Base-by-base conservation (phyloP, 177 flowering plant genomes). In the Vitis hybrid region DNA sequence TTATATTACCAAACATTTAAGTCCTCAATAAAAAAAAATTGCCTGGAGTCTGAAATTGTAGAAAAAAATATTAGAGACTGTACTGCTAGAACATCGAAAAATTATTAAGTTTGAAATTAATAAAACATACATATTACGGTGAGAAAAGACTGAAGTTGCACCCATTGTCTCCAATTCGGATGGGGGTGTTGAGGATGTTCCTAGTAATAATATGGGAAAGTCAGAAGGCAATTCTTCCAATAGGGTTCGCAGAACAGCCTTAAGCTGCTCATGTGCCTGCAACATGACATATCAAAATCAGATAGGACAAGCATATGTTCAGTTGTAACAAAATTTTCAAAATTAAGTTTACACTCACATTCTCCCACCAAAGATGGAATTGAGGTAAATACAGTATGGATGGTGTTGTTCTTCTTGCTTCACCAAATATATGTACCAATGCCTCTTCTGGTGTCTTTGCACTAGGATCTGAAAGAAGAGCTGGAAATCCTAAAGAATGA, bases 381-480 rank as follows among this genome's bases (percentile, higher is more conserved):
- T 94, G 95, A 62, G 99, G 96, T 69, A 96, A 65, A 75, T 94
- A 96, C n/a, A 96, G 90, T 57, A 96, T 88, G 54, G 97, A 92
- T 30, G 99, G 99, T 52, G 93, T 90, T 8, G 93, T 89, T 83
- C 99, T 94, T 79, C 97, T 87, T 56, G 99, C 99, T 89, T 96
- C 99, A 65, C 97, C 88, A 89, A 96, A 90, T 77, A 91, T 85
- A 76, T 96, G 99, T 58, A 96, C 98, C 81, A 96, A 75, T 14
- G 99, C 99, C 74, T 96, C 99, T 80, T 96, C 99, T 11, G 99
- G 91, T 35, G 92, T 89, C 83, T 96, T 96, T 64, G 99, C 99
- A 86, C 99, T 91, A 73, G 98, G 99, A 85, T 96, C 99, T 50
- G 99, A 96, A 71, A 96, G 93, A 68, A 96, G 93, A 62, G 98